Evolutionary conservation across 2,329 filamentous ascomycete genomes (phyloP), one percentile per base, ranked within the genome.

Genomic region (Trichoderma polysporum): DNA sequence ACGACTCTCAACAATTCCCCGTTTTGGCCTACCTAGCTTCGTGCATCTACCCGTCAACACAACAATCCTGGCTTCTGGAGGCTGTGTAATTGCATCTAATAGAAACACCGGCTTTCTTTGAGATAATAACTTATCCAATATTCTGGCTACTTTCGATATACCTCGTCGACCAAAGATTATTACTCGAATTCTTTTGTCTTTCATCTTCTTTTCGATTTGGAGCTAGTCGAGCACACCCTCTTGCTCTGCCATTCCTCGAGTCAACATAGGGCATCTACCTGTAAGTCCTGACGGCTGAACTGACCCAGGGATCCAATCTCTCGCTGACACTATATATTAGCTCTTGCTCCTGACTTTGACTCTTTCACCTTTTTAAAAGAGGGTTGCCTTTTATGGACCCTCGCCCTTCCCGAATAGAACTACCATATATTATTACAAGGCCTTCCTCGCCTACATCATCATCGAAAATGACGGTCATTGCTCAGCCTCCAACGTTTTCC

Each of bases 401-500:
- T 54, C 19, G 56, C 29, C 39, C 37, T 73, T 72, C 71, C 69
- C 54, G 70, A 60, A 71, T 69, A 50, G 19, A 54, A 6, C 27
- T 13, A 8, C 17, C 52, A 29, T 35, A 17, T 25, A 29, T 29
- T 37, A 49, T 45, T 17, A n/a, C 50, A 19, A 58, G 4, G 13
- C 8, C 49, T 25, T 13, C 3, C 1, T 1, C n/a, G 19, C n/a
- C 47, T 27, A 19, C 71, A 69, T 68, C n/a, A 19, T 22, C n/a
- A 22, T 45, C 74, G 74, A 83, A 80, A 49, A 85, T 85, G 83
- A 83, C 83, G 74, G 81, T 81, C 73, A 77, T 85, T 71, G 79
- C 82, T 27, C 69, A 84, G 84, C 76, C 81, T 68, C 76, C 79
- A 60, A 77, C 81, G 15, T 75, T 79, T 61, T 75, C 79, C 41